Base-by-base conservation (phyloP, 176 grass and related monocot species). In the Zoysia japonica region DNA sequence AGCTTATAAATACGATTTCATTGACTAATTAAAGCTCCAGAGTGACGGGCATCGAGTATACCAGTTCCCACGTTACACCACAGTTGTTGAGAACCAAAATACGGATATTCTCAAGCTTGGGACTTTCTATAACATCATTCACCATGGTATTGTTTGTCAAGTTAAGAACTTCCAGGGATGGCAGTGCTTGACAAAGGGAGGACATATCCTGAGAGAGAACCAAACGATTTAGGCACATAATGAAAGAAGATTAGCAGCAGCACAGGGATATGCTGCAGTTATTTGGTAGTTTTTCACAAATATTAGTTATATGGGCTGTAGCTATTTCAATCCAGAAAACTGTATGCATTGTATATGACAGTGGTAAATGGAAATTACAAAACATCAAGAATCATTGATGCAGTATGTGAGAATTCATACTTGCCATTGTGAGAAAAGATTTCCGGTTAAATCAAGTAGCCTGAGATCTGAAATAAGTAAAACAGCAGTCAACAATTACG, bases 391-490 rank as follows among this genome's bases (percentile, higher is more conserved):
- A 51, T 6, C 15, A 37, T 7, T 87, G 2, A 20, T 36, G 59
- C 59, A 61, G 4, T 61, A 36, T 63, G 8, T 41, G 5, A 16
- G 60, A 77, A 66, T 84, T 28, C 75, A 5, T 92, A 97, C 95
- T 88, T 94, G 77, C 95, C 95, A 97, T 64, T 69, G 85, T 56
- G 92, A 94, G 67, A 97, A 48, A 53, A 97, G 79, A 87, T 97
- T 94, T 84, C 95, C 95, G 37, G 91, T 97, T 84, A 97, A 94
- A 87, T 97, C 95, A 81, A 97, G 85, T 66, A 92, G 83, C 61
- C 69, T 90, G 36, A 97, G 77, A 87, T 92, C 95, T 97, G 92
- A 69, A 90, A 89, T 68, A 85, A 83, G 64, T 28, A 77, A 76
- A 85, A 68, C 43, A 16, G 54, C 56, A 52, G 48, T 75, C 52